phyloP scores from a whole-genome alignment of 2,329 filamentous ascomycete genomes.

The Fusarium verticillioides region DNA sequence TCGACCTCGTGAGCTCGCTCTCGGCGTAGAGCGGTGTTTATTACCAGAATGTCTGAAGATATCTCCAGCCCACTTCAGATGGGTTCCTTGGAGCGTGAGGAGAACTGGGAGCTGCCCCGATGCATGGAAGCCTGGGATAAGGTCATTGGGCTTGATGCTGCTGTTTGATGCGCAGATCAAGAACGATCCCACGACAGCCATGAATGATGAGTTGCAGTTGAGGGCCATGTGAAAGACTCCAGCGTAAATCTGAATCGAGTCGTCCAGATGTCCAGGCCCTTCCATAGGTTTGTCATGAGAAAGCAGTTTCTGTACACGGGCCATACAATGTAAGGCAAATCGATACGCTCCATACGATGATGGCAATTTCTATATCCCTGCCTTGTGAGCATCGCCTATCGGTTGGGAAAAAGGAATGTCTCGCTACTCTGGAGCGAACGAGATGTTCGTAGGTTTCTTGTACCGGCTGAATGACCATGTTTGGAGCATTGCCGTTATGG shows the following conservation, averaged over 20 bases:
- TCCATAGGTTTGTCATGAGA: background rate
- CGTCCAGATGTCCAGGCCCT: background rate
- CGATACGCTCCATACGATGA: background rate
- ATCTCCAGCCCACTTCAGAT: background rate
- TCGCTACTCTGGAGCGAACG: background rate
- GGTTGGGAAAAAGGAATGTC: fast-evolving
- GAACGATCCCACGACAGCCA: background rate
- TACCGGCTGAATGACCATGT: too few relatives aligned
- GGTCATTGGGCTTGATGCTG: background rate
- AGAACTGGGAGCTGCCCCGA: background rate
- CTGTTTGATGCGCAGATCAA: background rate
- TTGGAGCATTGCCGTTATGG: too few relatives aligned
- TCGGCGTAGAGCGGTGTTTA: background rate
- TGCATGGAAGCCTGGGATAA: background rate
- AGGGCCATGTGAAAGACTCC: fast-evolving
- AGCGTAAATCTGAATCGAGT: background rate
- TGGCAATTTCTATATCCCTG: fast-evolving
- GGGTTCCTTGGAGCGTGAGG: background rate
- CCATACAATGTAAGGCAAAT: background rate
- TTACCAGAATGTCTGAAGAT: background rate
- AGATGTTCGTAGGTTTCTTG: too few relatives aligned
- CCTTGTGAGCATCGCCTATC: background rate
- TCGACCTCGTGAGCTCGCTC: background rate
- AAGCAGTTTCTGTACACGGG: background rate
- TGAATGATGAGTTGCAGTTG: background rate